phyloP scores from a whole-genome alignment of 2,329 filamentous ascomycete genomes.

The Cadophora gregata region DNA sequence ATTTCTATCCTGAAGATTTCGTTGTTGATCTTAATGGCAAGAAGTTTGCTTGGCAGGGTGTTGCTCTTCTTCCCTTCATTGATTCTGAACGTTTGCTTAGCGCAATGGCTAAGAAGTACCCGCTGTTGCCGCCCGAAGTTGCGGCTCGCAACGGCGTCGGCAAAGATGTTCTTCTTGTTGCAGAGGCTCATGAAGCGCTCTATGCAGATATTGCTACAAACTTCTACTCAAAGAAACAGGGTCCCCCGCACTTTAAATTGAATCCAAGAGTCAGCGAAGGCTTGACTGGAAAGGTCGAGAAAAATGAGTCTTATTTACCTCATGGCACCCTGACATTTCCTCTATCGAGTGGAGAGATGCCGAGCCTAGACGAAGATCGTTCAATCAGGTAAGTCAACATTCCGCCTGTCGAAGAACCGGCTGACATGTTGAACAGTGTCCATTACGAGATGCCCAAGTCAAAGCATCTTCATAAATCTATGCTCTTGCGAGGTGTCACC shows the following conservation, averaged over 20 bases:
- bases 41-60: slow-evolving; percentile 98
- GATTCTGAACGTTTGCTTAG: slow-evolving; percentile 85
- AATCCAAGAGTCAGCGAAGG: slow-evolving; percentile 78
- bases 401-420: background rate
- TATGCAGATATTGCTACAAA: slow-evolving; percentile 84
- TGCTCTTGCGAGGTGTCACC: slow-evolving; percentile 85
- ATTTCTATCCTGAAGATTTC: slow-evolving; percentile 97
- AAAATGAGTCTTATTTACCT: slow-evolving; percentile 83
- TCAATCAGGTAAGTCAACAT: slow-evolving; percentile 73
- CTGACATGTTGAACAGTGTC: slow-evolving; percentile 62
- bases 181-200: slow-evolving; percentile 76
- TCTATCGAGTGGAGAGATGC: slow-evolving; percentile 72
- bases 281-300: slow-evolving; percentile 79
- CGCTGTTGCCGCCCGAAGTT: slow-evolving; percentile 78
- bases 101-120: slow-evolving; percentile 85
- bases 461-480: slow-evolving; percentile 83
- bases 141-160: slow-evolving; percentile 78
- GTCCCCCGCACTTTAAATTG: slow-evolving; percentile 69
- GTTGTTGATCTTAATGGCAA: slow-evolving; percentile 94
- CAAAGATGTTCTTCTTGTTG: slow-evolving; percentile 82
- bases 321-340: slow-evolving; percentile 83
- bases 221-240: slow-evolving; percentile 92
- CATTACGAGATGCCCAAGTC: slow-evolving; percentile 82
- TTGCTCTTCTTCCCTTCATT: slow-evolving; percentile 93
- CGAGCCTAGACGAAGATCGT: slow-evolving; percentile 81